A percentile compares a stretch with the other conserved stretches of the same genome.
Conservation (phyloP, 371 early-diverging fungal species). For the Mortierella sp. region DNA sequence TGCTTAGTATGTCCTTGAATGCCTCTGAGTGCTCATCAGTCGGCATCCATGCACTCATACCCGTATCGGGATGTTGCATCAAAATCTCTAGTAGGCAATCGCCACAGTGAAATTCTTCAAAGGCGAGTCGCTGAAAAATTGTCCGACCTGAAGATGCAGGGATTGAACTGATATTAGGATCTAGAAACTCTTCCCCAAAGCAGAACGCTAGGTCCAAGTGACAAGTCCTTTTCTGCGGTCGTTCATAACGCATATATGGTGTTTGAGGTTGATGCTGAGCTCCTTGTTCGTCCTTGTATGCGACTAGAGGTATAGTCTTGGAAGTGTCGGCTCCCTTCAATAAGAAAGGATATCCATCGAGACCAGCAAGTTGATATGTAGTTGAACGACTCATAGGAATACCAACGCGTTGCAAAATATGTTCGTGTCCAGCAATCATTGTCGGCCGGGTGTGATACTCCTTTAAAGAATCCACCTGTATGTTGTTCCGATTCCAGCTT, state of each 20-base stretch:
- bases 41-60: slow-evolving; percentile 43
- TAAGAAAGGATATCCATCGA: slow-evolving; percentile 52
- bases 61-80: slow-evolving; percentile 32
- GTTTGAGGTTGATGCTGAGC: slow-evolving; percentile 8
- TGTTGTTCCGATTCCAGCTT: slow-evolving; percentile 30
- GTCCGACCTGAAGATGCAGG: neutral
- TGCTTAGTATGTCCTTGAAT: slow-evolving; percentile 11
- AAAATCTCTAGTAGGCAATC: slow-evolving; percentile 40
- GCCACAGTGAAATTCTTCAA: slow-evolving; percentile 39
- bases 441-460: slow-evolving; percentile 13
- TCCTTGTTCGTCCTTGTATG: neutral
- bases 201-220: slow-evolving; percentile 36
- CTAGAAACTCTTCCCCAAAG: slow-evolving; percentile 35
- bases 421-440: slow-evolving; percentile 19
- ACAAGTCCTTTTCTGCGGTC: slow-evolving; percentile 28
- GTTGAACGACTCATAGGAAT: slow-evolving; percentile 31
- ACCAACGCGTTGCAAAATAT: slow-evolving; percentile 14
- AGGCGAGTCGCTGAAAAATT: slow-evolving; percentile 32
- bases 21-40: slow-evolving; percentile 23
- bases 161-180: neutral
- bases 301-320: slow-evolving; percentile 18
- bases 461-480: neutral
- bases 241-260: slow-evolving; percentile 32
- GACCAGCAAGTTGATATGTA: slow-evolving; percentile 26
- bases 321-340: slow-evolving; percentile 24